phyloP scores from a whole-genome alignment of 352 stramenopile genomes.

The Phytophthora rubi region DNA sequence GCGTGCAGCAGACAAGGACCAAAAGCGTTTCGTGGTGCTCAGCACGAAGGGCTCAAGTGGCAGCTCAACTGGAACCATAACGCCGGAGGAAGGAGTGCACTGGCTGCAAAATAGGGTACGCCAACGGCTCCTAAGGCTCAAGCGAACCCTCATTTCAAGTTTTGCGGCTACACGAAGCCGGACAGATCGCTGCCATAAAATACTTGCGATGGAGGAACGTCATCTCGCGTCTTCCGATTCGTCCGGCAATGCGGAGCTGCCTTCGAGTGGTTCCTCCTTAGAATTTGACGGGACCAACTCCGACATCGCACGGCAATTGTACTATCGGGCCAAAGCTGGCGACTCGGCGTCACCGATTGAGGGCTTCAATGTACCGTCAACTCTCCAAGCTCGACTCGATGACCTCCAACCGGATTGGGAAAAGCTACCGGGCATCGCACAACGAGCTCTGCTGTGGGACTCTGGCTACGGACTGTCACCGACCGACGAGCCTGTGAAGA shows the following conservation, averaged over 20 bases:
- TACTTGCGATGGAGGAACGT: neutral
- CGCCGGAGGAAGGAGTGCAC: neutral
- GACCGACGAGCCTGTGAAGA: neutral
- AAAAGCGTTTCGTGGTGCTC: conserved; percentile 2
- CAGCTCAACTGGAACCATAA: neutral
- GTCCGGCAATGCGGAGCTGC: neutral
- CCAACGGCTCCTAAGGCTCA: neutral
- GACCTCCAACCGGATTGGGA: neutral
- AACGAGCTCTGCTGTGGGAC: conserved; percentile 6
- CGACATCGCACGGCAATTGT: conserved; percentile 15
- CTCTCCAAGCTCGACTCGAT: neutral
- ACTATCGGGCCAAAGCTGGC: neutral
- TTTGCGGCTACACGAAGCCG: neutral
- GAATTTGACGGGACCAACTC: conserved; percentile 32
- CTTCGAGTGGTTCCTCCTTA: conserved; percentile 12
- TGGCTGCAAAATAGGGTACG: neutral
- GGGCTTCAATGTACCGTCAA: neutral
- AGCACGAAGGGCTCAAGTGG: conserved; percentile 1
- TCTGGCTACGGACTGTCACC: neutral
- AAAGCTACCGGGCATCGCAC: neutral
- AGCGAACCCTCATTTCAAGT: neutral
- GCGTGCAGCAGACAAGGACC: neutral
- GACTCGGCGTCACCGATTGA: neutral
- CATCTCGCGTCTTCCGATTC: neutral
- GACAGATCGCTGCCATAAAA: neutral